These are phyloP conservation scores for Neoscytalidium dimidiatum DNA, from an alignment of 2,329 filamentous ascomycete species.

Conservation along the genomic window DNA sequence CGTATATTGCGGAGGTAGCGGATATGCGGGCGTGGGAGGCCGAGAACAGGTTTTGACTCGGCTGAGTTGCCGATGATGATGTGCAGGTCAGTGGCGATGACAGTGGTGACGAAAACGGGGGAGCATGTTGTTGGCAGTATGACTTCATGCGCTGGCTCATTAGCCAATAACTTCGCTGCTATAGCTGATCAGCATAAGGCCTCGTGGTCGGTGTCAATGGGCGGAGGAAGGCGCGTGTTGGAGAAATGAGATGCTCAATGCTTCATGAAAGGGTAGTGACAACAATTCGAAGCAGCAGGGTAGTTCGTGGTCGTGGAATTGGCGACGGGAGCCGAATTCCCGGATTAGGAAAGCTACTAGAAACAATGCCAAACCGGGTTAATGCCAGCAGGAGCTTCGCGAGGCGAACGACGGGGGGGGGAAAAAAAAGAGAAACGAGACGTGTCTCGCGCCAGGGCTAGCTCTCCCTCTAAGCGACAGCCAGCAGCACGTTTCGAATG, in stretches of 20 bases:
- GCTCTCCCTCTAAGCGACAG: not conserved
- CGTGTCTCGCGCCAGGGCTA: not conserved
- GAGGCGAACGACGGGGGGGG: too few species aligned
- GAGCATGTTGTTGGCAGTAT: not conserved
- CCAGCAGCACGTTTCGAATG: not conserved
- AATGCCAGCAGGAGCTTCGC: not conserved
- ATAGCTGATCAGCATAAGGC: conserved; percentile 1
- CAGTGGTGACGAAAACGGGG: not conserved
- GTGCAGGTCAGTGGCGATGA: not conserved
- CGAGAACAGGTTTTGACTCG: conserved; percentile 1
- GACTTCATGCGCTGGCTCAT: not conserved
- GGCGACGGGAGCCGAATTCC: not conserved
- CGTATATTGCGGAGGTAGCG: not conserved
- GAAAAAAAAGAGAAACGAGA: too few species aligned
- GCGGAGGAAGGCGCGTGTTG: not conserved
- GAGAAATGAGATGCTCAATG: not conserved
- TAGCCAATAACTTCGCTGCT: not conserved
- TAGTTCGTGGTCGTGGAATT: not conserved
- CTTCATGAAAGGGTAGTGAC: not conserved
- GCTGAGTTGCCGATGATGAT: not conserved
- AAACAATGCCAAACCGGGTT: not conserved
- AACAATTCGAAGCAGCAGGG: not conserved
- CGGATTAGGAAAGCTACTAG: conserved; percentile 12
- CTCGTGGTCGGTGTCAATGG: not conserved
- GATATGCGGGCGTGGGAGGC: not conserved